phyloP scores from a whole-genome alignment of 805 yeast genomes.

The Nakazawaea peltata region DNA sequence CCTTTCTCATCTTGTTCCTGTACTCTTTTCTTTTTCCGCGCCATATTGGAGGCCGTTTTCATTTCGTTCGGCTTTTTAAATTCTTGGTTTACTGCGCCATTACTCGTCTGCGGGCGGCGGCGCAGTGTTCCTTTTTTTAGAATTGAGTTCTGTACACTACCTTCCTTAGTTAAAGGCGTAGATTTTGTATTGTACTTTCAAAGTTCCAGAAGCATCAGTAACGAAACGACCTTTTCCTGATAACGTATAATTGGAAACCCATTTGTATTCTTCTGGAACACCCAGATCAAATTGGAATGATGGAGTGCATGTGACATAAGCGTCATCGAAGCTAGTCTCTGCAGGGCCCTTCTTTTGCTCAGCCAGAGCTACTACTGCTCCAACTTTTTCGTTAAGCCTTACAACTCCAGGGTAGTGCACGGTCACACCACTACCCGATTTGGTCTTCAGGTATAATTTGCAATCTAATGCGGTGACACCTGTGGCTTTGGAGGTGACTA shows the following conservation, averaged over 20 bases:
- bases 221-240: slow-evolving; percentile 55
- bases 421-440: slow-evolving; percentile 31
- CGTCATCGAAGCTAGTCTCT: slow-evolving; percentile 27
- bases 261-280: slow-evolving; percentile 34
- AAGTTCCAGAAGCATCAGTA: slow-evolving; percentile 33
- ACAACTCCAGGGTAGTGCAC: slow-evolving; percentile 43
- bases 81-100: too few relatives aligned
- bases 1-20: too few relatives aligned
- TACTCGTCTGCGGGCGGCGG: too few relatives aligned
- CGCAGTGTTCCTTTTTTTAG: too few relatives aligned
- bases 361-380: too few relatives aligned
- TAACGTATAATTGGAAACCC: slow-evolving; percentile 43
- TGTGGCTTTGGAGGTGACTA: slow-evolving; percentile 21
- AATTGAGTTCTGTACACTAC: too few relatives aligned
- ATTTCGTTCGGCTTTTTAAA: too few relatives aligned
- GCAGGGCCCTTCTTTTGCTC: slow-evolving; percentile 15
- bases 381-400: slow-evolving; percentile 26
- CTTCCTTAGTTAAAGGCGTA: slow-evolving; percentile 34
- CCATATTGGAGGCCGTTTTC: too few relatives aligned
- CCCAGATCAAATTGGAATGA: slow-evolving; percentile 31
- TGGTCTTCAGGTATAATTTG: slow-evolving; percentile 33
- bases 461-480: slow-evolving; percentile 36
- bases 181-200: slow-evolving; percentile 49
- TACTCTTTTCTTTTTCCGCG: too few relatives aligned
- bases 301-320: slow-evolving; percentile 43